Evolutionary conservation across 2,329 filamentous ascomycete genomes (phyloP).

Genomic region (Hymenoscyphus infarciens): DNA sequence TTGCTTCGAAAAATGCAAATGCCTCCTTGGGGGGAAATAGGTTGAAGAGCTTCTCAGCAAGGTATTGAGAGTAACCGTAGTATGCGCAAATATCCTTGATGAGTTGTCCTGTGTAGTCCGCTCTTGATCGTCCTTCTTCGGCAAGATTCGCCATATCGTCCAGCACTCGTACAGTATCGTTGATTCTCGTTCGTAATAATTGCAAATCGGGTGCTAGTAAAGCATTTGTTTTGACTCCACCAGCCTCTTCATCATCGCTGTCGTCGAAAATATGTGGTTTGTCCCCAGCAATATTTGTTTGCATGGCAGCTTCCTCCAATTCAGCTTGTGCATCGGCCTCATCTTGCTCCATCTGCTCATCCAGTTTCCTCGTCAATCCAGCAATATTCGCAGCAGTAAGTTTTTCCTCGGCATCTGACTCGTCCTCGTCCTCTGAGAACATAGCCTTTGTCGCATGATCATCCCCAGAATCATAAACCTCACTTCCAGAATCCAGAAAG

Average conservation of each 20-base stretch:
- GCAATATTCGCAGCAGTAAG: slow-evolving; percentile 95
- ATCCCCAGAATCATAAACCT: slow-evolving; percentile 46
- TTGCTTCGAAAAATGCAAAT: slow-evolving; percentile 97
- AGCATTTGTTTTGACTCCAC: slow-evolving; percentile 55
- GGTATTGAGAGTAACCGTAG: slow-evolving; percentile 90
- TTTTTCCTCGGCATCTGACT: slow-evolving; percentile 82
- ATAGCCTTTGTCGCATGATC: slow-evolving; percentile 62
- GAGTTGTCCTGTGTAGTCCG: slow-evolving; percentile 83
- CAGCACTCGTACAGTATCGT: slow-evolving; percentile 86
- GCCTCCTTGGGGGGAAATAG: slow-evolving; percentile 92
- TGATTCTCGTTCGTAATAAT: slow-evolving; percentile 82
- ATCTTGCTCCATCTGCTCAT: slow-evolving; percentile 71
- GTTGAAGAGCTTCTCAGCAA: slow-evolving; percentile 94
- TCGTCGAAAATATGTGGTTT: slow-evolving; percentile 59
- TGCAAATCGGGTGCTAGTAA: slow-evolving; percentile 85
- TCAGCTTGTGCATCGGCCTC: slow-evolving; percentile 82
- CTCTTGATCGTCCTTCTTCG: slow-evolving; percentile 75
- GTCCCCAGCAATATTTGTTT: slow-evolving; percentile 89
- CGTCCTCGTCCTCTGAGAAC: slow-evolving; percentile 94
- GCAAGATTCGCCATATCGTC: slow-evolving; percentile 82
- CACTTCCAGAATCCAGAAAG: slow-evolving; percentile 47
- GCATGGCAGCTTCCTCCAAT: slow-evolving; percentile 76
- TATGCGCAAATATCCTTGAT: slow-evolving; percentile 92
- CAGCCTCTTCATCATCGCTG: slow-evolving; percentile 58
- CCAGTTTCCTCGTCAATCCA: slow-evolving; percentile 80